These are phyloP conservation scores for Tylopilus rubrobrunneus DNA, from an alignment of 768 basidiomycete genomes.

Conservation along the genomic window DNA sequence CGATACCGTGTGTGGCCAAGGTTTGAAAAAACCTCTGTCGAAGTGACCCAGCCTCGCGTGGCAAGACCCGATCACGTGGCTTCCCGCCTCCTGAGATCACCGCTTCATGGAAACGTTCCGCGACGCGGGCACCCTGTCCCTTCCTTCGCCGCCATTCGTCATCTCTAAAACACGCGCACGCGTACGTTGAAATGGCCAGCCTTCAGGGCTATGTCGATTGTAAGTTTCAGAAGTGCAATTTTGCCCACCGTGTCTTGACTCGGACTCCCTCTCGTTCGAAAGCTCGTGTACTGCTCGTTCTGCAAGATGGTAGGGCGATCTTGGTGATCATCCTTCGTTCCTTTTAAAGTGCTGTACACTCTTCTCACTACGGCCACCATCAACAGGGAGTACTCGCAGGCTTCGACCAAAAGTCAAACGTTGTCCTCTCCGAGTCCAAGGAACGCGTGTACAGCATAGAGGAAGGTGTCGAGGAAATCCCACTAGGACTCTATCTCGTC, in stretches of 20 bases:
- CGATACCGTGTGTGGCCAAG: no score
- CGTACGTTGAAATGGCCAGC: conserved; percentile 62
- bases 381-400: conserved; percentile 83
- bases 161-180: not conserved
- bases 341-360: not conserved
- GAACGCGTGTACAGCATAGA: conserved; percentile 92
- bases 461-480: conserved; percentile 90
- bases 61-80: no score
- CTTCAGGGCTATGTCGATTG: conserved; percentile 91
- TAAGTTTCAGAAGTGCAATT: conserved; percentile 31
- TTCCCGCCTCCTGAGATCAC: no score
- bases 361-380: not conserved
- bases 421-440: conserved; percentile 90
- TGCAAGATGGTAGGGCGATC: conserved; percentile 95
- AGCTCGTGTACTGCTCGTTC: conserved; percentile 90
- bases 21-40: no score
- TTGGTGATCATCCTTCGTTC: conserved; percentile 54
- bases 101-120: no score
- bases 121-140: no score
- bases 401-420: conserved; percentile 93
- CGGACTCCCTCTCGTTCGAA: not conserved
- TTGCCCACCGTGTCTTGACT: not conserved
- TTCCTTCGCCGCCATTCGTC: no score
- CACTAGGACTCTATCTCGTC: conserved; percentile 92
- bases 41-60: no score